Evolutionary conservation across 2,329 filamentous ascomycete species (phyloP).

Genomic region (Sporothrix variecibatus): DNA sequence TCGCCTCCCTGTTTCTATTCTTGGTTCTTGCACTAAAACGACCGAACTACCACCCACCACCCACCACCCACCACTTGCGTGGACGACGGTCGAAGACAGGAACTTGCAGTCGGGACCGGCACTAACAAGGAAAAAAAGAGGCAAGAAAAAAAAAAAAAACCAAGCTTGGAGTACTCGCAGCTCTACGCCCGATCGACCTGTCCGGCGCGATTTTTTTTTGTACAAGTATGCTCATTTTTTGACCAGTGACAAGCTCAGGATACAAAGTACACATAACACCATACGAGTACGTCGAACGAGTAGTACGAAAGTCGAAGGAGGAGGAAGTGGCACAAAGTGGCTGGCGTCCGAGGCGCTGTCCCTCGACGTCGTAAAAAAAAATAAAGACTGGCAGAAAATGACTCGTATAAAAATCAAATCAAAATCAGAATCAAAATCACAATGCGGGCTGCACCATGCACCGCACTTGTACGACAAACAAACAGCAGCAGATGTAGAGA

Average conservation of each 20-base stretch:
- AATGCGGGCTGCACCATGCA: neutral
- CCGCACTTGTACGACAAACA: neutral
- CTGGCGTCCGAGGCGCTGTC: neutral
- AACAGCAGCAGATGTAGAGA: too few relatives aligned
- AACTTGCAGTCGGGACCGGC: neutral
- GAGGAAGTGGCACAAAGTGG: neutral
- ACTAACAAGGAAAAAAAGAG: neutral
- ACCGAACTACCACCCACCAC: neutral
- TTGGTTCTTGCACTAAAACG: constrained; percentile 1
- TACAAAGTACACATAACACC: neutral
- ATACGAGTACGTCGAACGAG: neutral
- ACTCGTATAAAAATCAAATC: neutral
- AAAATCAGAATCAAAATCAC: neutral
- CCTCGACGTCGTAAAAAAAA: neutral
- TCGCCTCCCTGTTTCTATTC: constrained; percentile 17
- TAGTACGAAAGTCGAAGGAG: neutral
- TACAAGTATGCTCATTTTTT: too few relatives aligned
- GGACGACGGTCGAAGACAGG: neutral
- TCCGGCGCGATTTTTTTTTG: neutral
- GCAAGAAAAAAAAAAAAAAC: neutral
- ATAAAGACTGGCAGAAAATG: neutral
- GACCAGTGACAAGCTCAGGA: neutral
- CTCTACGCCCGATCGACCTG: neutral
- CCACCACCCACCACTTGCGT: neutral
- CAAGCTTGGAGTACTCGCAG: neutral